These are phyloP conservation scores for Actinidia chinensis DNA, from an alignment of 179 eudicot species.

Conservation along the genomic window DNA sequence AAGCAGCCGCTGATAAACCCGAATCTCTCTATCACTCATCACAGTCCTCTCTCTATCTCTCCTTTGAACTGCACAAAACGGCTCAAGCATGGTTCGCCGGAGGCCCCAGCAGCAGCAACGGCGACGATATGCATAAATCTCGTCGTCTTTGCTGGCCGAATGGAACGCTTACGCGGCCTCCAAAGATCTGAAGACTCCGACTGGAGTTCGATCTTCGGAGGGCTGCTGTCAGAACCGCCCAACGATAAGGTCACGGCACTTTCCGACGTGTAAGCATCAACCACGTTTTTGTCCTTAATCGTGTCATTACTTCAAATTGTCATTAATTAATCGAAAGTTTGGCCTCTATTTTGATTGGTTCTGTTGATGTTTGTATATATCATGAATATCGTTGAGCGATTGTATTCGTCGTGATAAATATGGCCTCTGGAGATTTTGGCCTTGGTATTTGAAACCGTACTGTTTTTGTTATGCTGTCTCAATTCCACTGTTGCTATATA, in stretches of 20 bases:
- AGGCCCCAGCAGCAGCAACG: slow-evolving; percentile 39
- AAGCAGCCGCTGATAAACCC: not conserved
- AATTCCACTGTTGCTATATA: not conserved
- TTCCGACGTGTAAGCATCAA: slow-evolving; percentile 50
- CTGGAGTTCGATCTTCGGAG: slow-evolving; percentile 45
- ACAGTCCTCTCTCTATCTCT: slow-evolving; percentile 8
- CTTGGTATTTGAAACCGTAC: no score
- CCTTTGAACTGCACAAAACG: slow-evolving; percentile 37
- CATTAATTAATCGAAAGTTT: no score
- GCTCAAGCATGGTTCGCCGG: slow-evolving; percentile 59
- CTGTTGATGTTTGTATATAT: no score
- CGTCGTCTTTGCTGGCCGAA: slow-evolving; percentile 61
- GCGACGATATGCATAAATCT: slow-evolving; percentile 29
- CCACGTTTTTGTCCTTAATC: not conserved
- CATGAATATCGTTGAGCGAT: no score
- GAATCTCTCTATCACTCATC: not conserved
- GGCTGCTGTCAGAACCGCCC: slow-evolving; percentile 64
- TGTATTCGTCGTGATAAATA: no score
- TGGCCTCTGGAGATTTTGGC: no score
- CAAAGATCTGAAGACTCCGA: slow-evolving; percentile 28
- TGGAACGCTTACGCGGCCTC: slow-evolving; percentile 72
- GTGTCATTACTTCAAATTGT: not conserved
- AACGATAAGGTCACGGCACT: slow-evolving; percentile 63
- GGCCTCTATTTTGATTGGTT: no score
- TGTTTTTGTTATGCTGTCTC: no score